phyloP scores from a whole-genome alignment of 2,329 filamentous ascomycete species.

The Claviceps sp. region DNA sequence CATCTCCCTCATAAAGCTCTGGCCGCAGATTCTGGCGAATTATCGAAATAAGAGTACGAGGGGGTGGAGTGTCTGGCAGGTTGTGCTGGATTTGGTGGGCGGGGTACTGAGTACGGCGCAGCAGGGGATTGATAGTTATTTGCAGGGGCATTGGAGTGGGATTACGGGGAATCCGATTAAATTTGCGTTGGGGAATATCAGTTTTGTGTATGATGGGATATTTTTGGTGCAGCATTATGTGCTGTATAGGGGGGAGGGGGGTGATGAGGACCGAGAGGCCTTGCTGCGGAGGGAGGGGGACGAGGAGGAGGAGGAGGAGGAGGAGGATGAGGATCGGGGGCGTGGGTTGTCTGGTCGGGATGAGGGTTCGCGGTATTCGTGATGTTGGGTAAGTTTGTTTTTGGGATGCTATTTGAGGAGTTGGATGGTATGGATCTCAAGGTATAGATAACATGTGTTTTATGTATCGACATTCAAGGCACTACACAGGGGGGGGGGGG shows the following conservation, averaged over 20 bases:
- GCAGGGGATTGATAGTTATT: conserved; percentile 69
- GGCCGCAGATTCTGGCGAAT: conserved; percentile 74
- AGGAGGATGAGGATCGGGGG: neutral
- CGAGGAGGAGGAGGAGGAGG: neutral
- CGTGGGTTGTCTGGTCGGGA: neutral
- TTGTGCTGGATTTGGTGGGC: conserved; percentile 71
- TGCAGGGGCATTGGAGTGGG: conserved; percentile 80
- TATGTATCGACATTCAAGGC: too few species aligned
- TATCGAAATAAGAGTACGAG: conserved; percentile 70
- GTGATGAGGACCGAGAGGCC: conserved; percentile 10
- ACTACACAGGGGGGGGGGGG: too few species aligned
- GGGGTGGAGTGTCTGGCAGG: conserved; percentile 78
- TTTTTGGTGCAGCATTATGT: conserved; percentile 86
- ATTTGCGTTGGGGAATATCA: conserved; percentile 72
- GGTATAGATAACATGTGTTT: too few species aligned
- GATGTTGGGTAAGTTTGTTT: neutral
- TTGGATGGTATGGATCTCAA: too few species aligned
- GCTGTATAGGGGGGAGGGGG: conserved; percentile 38
- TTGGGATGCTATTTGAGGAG: too few species aligned
- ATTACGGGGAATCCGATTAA: conserved; percentile 88
- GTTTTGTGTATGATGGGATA: conserved; percentile 70
- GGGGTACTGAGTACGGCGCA: conserved; percentile 73
- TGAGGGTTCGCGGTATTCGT: too few species aligned
- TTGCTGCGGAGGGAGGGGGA: conserved; percentile 12
- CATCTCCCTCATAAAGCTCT: conserved; percentile 84